Conservation (phyloP, 2,329 filamentous ascomycete species). For the Stagonosporopsis chrysanthemi region DNA sequence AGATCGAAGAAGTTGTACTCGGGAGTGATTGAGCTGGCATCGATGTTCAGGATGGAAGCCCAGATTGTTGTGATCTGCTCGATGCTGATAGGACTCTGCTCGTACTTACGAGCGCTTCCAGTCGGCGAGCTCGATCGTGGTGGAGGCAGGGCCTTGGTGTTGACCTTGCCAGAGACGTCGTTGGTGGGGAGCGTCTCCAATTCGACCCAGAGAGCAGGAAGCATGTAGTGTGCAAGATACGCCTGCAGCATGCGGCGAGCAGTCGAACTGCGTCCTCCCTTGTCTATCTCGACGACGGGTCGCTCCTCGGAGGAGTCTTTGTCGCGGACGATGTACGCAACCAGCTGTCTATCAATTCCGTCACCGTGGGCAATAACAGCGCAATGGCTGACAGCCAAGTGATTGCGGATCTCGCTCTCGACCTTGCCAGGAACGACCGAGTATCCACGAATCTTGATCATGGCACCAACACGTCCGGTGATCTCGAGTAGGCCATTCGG, state of each 20-base stretch:
- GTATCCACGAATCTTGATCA: conserved; percentile 83
- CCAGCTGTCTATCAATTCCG: conserved; percentile 75
- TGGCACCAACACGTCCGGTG: conserved; percentile 76
- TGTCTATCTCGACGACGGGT: conserved; percentile 70
- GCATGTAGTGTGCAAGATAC: conserved; percentile 82
- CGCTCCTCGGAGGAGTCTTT: conserved; percentile 65
- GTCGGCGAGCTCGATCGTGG: conserved; percentile 61
- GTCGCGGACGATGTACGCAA: conserved; percentile 78
- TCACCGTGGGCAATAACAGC: conserved; percentile 78
- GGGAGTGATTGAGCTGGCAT: conserved; percentile 66
- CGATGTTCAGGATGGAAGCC: conserved; percentile 74
- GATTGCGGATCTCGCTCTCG: conserved; percentile 73
- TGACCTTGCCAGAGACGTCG: conserved; percentile 79
- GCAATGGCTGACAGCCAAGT: conserved; percentile 74
- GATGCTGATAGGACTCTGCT: conserved; percentile 70
- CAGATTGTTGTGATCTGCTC: conserved; percentile 75
- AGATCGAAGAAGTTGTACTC: conserved; percentile 84
- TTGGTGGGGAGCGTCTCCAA: conserved; percentile 75
- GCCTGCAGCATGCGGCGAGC: conserved; percentile 70
- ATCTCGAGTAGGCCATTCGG: conserved; percentile 75
- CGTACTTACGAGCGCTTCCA: conserved; percentile 56
- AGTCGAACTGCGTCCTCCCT: conserved; percentile 73
- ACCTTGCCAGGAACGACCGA: conserved; percentile 80
- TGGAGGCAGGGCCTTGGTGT: conserved; percentile 73
- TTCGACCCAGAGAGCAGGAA: conserved; percentile 79